phyloP scores from a whole-genome alignment of 1,284 basidiomycete genomes.

The Cryptococcus sp. region DNA sequence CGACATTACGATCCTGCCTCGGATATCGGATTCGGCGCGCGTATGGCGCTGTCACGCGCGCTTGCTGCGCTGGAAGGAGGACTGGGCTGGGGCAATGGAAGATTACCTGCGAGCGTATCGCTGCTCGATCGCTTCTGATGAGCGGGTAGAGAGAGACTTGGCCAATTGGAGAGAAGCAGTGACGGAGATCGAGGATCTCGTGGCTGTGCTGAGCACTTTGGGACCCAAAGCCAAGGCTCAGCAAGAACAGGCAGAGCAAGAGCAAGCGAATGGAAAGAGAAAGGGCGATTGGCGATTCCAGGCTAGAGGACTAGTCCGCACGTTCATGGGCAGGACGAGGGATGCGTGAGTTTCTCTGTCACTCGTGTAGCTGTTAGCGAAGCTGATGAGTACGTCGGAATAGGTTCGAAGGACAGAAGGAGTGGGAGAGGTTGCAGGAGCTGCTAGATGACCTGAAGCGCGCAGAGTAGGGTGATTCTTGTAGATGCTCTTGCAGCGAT shows the following conservation, averaged over 20 bases:
- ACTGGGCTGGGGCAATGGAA: conserved; percentile 74
- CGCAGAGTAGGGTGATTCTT: conserved; percentile 16
- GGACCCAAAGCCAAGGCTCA: conserved; percentile 63
- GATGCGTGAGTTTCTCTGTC: conserved; percentile 41
- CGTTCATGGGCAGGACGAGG: conserved; percentile 73
- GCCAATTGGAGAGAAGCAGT: conserved; percentile 71
- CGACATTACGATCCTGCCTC: conserved; percentile 73
- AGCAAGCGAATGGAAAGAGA: conserved; percentile 45
- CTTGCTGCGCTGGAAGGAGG: conserved; percentile 70
- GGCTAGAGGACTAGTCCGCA: conserved; percentile 81
- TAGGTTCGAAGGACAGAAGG: conserved; percentile 79
- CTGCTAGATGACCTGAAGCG: conserved; percentile 55
- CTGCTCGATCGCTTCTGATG: conserved; percentile 66
- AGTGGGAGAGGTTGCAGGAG: conserved; percentile 71
- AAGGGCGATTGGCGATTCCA: conserved; percentile 75
- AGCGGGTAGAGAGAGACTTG: conserved; percentile 65
- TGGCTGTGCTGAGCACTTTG: conserved; percentile 78
- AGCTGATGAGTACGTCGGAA: background rate
- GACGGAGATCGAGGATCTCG: conserved; percentile 75
- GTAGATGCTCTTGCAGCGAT: background rate
- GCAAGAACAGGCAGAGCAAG: conserved; percentile 30
- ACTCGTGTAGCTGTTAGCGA: too few species aligned
- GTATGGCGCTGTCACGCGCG: conserved; percentile 79
- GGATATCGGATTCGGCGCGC: conserved; percentile 68
- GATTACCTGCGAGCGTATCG: conserved; percentile 83